These are phyloP conservation scores for Ustilago cynodontis DNA, from an alignment of 1,284 basidiomycete genomes.

Conservation along the genomic window DNA sequence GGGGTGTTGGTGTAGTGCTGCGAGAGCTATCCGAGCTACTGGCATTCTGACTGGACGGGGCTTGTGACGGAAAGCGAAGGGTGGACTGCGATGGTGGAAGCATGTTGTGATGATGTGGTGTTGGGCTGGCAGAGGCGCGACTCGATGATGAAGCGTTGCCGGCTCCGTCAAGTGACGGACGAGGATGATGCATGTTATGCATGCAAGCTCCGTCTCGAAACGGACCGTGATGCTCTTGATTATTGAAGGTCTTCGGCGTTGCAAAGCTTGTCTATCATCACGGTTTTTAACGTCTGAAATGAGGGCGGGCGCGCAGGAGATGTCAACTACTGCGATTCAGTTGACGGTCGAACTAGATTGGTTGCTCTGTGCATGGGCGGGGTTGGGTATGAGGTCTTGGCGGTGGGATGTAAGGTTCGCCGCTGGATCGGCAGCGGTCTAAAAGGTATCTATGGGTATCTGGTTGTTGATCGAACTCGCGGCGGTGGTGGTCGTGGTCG, in stretches of 20 bases:
- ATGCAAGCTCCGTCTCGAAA: neutral
- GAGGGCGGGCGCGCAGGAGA: neutral
- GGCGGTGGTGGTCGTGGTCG: neutral
- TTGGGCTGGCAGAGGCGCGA: neutral
- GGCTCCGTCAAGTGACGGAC: constrained; percentile 19
- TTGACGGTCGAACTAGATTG: neutral
- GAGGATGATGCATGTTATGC: constrained; percentile 16
- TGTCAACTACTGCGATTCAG: neutral
- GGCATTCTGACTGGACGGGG: constrained; percentile 8
- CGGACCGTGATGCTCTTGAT: neutral
- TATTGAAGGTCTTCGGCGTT: neutral
- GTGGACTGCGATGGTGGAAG: constrained; percentile 38
- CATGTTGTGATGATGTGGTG: constrained; percentile 21
- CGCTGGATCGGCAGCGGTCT: neutral
- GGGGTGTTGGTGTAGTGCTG: constrained; percentile 7
- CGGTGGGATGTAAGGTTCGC: neutral
- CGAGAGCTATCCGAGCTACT: neutral
- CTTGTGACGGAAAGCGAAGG: constrained; percentile 37
- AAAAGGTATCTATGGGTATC: neutral
- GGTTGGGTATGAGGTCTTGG: neutral
- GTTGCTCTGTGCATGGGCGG: neutral
- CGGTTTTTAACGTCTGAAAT: neutral
- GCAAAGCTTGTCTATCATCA: neutral
- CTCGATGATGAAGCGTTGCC: constrained; percentile 17
- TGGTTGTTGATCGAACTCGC: neutral